phyloP scores from a whole-genome alignment of 164 flowering plant genomes.

The Taxillus chinensis region DNA sequence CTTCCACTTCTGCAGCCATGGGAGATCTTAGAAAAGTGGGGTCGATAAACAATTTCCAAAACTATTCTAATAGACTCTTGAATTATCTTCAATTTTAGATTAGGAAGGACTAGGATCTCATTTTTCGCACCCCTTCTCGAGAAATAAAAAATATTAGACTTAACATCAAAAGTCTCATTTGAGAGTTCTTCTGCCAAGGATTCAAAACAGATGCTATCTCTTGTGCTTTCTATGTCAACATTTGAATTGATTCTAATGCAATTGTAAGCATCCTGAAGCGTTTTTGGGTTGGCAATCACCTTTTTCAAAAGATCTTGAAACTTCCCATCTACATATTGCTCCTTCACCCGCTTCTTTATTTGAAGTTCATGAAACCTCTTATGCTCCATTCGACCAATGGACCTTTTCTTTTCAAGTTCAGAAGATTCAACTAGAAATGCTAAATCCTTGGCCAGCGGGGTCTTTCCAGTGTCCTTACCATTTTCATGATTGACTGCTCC shows the following conservation, averaged over 20 bases:
- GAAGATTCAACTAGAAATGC: constrained; percentile 59
- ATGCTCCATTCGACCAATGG: constrained; percentile 41
- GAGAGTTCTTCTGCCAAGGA: constrained; percentile 58
- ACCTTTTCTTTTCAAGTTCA: constrained; percentile 17
- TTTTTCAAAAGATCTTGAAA: constrained; percentile 51
- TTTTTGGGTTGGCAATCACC: constrained; percentile 63
- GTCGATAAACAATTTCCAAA: constrained; percentile 75
- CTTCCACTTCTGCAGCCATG: constrained; percentile 91
- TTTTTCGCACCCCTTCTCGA: constrained; percentile 39
- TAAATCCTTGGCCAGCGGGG: constrained; percentile 47
- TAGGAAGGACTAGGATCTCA: constrained; percentile 70
- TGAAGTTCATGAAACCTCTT: constrained; percentile 55
- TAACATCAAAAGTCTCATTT: constrained; percentile 45
- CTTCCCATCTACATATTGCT: constrained; percentile 55
- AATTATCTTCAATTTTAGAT: constrained; percentile 52
- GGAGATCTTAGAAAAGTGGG: constrained; percentile 74
- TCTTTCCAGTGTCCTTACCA: constrained; percentile 13
- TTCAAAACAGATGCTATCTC: constrained; percentile 32
- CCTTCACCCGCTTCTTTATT: constrained; percentile 84
- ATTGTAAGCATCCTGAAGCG: constrained; percentile 70
- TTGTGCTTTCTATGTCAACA: constrained; percentile 26
- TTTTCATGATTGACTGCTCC: constrained; percentile 2
- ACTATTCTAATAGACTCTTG: constrained; percentile 81
- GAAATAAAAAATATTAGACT: constrained; percentile 43
- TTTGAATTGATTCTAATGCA: constrained; percentile 59